Percentiles rank a stretch among this genome's conserved stretches.
These are phyloP conservation scores for Aspergillus ellipticus DNA, from an alignment of 495 filamentous ascomycete genomes.

Conservation along the genomic window DNA sequence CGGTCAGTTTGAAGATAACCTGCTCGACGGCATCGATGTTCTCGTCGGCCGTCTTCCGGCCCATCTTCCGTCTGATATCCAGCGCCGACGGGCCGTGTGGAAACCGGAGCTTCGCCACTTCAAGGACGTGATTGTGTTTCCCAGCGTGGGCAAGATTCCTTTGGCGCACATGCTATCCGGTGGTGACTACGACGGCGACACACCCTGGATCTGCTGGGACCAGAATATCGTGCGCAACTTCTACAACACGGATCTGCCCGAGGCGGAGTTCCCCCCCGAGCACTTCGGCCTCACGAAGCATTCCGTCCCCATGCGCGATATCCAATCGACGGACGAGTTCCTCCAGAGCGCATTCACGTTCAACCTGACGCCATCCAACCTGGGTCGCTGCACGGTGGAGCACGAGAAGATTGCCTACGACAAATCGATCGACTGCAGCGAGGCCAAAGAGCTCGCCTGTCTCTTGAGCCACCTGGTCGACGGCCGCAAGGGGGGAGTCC, in stretches of 20 bases:
- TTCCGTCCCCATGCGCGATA: slow-evolving; percentile 34
- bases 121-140: slow-evolving; percentile 84
- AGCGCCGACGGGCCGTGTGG: slow-evolving; percentile 62
- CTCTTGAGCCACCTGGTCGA: slow-evolving; percentile 81
- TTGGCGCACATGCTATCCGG: slow-evolving; percentile 82
- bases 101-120: slow-evolving; percentile 67
- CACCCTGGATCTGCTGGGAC: slow-evolving; percentile 90
- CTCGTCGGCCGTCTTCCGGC: slow-evolving; percentile 85
- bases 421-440: slow-evolving; percentile 51
- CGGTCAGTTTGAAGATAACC: slow-evolving; percentile 56
- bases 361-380: slow-evolving; percentile 58
- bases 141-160: slow-evolving; percentile 62
- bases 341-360: slow-evolving; percentile 58
- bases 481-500: slow-evolving; percentile 67
- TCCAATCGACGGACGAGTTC: slow-evolving; percentile 39
- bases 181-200: slow-evolving; percentile 94
- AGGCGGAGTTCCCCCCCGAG: slow-evolving; percentile 36
- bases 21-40: slow-evolving; percentile 66
- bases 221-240: slow-evolving; percentile 69
- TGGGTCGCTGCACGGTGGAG: slow-evolving; percentile 72
- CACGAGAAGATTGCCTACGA: slow-evolving; percentile 70
- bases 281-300: slow-evolving; percentile 60
- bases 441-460: slow-evolving; percentile 58
- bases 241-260: slow-evolving; percentile 59
- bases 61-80: slow-evolving; percentile 78